These are phyloP conservation scores for Paramarasmius palmivorus DNA, from an alignment of 1,284 basidiomycete genomes.

Conservation along the genomic window DNA sequence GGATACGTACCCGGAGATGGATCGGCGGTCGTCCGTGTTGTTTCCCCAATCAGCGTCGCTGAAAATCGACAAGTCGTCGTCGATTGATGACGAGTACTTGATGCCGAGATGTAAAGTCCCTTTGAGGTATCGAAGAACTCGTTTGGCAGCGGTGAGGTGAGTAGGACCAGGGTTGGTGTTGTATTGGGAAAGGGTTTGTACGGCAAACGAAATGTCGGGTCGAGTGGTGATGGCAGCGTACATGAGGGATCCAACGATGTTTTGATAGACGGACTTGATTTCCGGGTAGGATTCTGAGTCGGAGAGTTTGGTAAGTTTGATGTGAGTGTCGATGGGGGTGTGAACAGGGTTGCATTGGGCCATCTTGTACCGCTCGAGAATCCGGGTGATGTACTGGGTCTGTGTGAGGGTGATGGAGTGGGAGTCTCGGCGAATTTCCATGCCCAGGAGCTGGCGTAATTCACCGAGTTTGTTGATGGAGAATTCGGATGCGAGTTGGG, in stretches of 20 bases:
- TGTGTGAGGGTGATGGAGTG: slow-evolving; percentile 19
- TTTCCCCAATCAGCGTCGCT: too few species aligned
- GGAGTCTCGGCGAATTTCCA: slow-evolving; percentile 15
- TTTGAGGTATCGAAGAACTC: slow-evolving; percentile 29
- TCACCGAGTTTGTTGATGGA: not conserved
- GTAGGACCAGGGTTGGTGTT: slow-evolving; percentile 19
- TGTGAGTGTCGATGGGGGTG: too few species aligned
- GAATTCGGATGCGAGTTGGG: slow-evolving; percentile 2
- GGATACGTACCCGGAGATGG: too few species aligned
- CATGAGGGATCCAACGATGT: too few species aligned
- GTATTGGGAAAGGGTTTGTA: slow-evolving; percentile 26
- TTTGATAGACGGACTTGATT: too few species aligned
- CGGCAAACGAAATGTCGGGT: too few species aligned
- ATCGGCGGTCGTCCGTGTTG: too few species aligned
- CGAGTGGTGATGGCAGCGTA: too few species aligned
- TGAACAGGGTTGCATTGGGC: slow-evolving; percentile 13
- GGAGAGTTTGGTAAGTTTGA: too few species aligned
- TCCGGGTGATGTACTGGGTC: slow-evolving; percentile 17
- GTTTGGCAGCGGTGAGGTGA: slow-evolving; percentile 26
- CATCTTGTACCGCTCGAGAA: slow-evolving; percentile 19
- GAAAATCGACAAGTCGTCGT: too few species aligned
- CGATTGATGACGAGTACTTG: too few species aligned
- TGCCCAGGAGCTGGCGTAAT: slow-evolving; percentile 8
- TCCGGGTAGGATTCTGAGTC: too few species aligned
- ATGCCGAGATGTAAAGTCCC: slow-evolving; percentile 26